These are phyloP conservation scores for Corynespora cassiicola DNA, from an alignment of 2,329 filamentous ascomycete species.

Conservation along the genomic window DNA sequence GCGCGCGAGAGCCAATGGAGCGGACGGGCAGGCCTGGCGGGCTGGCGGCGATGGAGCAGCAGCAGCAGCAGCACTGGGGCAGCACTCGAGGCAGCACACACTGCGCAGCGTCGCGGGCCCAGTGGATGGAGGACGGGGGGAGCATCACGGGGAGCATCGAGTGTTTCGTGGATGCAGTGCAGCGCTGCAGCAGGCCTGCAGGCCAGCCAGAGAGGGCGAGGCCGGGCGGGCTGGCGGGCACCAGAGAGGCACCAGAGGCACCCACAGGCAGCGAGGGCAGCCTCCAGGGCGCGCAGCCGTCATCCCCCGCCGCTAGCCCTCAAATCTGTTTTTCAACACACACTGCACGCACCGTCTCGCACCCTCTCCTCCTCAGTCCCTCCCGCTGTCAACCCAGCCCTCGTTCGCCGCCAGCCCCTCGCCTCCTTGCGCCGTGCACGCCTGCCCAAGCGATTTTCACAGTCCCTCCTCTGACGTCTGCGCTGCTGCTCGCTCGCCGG, in stretches of 20 bases:
- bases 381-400: background rate
- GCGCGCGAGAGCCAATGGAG: constrained; percentile 14
- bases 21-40: background rate
- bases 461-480: constrained; percentile 19
- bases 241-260: no score
- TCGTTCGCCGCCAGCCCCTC: constrained; percentile 1
- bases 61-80: background rate
- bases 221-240: no score
- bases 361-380: constrained; percentile 1
- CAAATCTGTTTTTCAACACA: constrained; percentile 1
- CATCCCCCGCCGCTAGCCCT: constrained; percentile 6
- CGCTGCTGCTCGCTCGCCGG: no score
- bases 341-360: constrained; percentile 1
- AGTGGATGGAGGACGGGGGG: no score
- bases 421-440: constrained; percentile 5
- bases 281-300: constrained; percentile 3
- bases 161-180: no score
- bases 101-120: constrained; percentile 1
- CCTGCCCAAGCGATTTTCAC: constrained; percentile 4
- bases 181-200: no score
- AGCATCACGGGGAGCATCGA: no score
- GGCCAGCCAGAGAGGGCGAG: no score
- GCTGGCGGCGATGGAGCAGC: no score
- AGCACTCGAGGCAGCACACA: constrained; percentile 1
- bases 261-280: background rate